Evolutionary conservation across 192 early-diverging fungal species (phyloP), one percentile per base, ranked within the genome.

Genomic region (Dissophora ornata): DNA sequence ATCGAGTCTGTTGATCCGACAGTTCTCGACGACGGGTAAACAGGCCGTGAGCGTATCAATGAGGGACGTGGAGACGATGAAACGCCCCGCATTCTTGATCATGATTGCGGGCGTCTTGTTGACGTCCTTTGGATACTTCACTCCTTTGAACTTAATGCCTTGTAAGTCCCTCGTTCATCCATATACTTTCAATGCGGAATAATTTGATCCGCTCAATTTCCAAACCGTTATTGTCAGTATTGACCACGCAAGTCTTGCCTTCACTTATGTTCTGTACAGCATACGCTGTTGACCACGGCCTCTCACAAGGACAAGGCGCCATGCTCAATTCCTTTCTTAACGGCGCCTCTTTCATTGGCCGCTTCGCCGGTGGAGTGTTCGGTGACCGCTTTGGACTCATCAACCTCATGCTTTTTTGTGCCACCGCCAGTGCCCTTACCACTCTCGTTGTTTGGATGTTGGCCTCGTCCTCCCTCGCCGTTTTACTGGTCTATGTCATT

Each of bases 51-150:
- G 34, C 38, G 73, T 77, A 1, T 67, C 73, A 11, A 71, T 74
- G 36, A 79, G 74, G 25, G 80, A 69, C 48, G 48, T 69, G 25
- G 67, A 79, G 57, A 64, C 78, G 2, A 79, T 84, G 53, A 66
- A 57, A 8, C 71, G 67, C 12, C 82, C 80, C 0, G 56, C 69
- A 24, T 84, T 84, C 57, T 69, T 69, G 28, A 55, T 84, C 44
- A 67, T 81, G 57, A 36, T 81, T 29, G 25, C 69, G 2, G 75
- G 78, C 32, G 82, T 77, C 15, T 36, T 84, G 19, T 47, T 84
- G 47, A 79, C 82, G 18, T 81, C 82, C 4, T 84, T 84, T 61
- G 82, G 82, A 5, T 84, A 84, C 28, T 81, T 81, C 57, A 53
- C 80, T 25, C 71, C 64, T 9, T 30, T 56, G 34, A 67, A 58